phyloP scores from a whole-genome alignment of 164 flowering plant species.

The Liriodendron chinense region DNA sequence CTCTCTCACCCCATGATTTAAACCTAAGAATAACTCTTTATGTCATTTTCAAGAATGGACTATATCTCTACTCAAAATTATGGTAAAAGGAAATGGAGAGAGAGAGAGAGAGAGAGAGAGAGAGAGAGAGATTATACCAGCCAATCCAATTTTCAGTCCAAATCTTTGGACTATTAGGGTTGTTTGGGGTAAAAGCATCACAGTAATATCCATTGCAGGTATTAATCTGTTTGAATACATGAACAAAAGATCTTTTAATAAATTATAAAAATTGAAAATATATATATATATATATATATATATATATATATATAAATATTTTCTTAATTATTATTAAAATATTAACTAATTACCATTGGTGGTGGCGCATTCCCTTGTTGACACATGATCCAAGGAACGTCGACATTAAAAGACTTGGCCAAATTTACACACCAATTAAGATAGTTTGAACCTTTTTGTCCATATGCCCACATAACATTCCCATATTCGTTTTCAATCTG shows the following conservation, averaged over 20 bases:
- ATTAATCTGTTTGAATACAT: constrained; percentile 21
- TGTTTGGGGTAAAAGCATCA: constrained; percentile 24
- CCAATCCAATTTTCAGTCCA: constrained; percentile 46
- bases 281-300: not conserved
- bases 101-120: not conserved
- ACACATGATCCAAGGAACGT: constrained; percentile 61
- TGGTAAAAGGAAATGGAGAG: not conserved
- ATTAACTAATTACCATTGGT: constrained; percentile 29
- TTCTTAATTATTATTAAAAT: too few species aligned
- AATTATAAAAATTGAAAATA: not conserved
- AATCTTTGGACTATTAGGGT: constrained; percentile 26
- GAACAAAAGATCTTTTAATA: not conserved
- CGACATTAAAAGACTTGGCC: constrained; percentile 30
- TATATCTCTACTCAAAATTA: not conserved
- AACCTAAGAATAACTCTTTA: constrained; percentile 19
- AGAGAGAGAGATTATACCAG: constrained; percentile 14
- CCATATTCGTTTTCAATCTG: constrained; percentile 55
- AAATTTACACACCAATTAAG: constrained; percentile 41
- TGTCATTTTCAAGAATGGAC: not conserved
- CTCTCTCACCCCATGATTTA: constrained; percentile 31
- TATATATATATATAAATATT: not conserved
- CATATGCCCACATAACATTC: constrained; percentile 22
- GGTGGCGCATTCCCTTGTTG: constrained; percentile 45
- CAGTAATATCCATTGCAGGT: constrained; percentile 44
- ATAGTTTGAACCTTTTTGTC: constrained; percentile 30